phyloP scores from a whole-genome alignment of 192 early-diverging fungal genomes.

The Chytriomyces sp. region DNA sequence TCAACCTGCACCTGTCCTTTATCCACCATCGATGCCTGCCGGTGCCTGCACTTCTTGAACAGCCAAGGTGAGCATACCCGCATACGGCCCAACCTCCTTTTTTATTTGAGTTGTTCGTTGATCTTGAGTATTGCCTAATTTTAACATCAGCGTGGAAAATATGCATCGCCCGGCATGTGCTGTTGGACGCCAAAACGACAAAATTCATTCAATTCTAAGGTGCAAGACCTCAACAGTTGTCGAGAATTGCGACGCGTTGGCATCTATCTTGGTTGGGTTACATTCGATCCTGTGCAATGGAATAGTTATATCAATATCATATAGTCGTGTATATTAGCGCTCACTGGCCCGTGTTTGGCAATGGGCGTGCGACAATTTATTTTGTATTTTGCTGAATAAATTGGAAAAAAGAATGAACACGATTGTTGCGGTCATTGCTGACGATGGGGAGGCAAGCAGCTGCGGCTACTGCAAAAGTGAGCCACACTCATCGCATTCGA shows the following conservation, averaged over 20 bases:
- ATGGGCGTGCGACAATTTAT: neutral
- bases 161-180: too few species aligned
- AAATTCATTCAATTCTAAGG: too few species aligned
- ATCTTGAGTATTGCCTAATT: too few species aligned
- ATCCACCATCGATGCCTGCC: too few species aligned
- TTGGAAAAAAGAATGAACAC: neutral
- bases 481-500: slow-evolving; percentile 55
- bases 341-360: neutral
- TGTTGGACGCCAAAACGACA: too few species aligned
- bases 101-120: too few species aligned
- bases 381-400: neutral
- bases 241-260: neutral
- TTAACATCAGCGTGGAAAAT: too few species aligned
- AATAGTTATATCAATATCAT: neutral
- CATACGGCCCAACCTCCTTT: too few species aligned
- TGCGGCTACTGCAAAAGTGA: slow-evolving; percentile 73
- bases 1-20: too few species aligned
- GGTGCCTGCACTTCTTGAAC: too few species aligned
- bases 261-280: neutral
- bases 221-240: too few species aligned
- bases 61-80: too few species aligned
- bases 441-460: slow-evolving; percentile 23
- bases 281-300: neutral
- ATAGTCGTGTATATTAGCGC: neutral
- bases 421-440: neutral